These are phyloP conservation scores for Marasmius fiardii DNA, from an alignment of 1,284 basidiomycete species.

Conservation along the genomic window DNA sequence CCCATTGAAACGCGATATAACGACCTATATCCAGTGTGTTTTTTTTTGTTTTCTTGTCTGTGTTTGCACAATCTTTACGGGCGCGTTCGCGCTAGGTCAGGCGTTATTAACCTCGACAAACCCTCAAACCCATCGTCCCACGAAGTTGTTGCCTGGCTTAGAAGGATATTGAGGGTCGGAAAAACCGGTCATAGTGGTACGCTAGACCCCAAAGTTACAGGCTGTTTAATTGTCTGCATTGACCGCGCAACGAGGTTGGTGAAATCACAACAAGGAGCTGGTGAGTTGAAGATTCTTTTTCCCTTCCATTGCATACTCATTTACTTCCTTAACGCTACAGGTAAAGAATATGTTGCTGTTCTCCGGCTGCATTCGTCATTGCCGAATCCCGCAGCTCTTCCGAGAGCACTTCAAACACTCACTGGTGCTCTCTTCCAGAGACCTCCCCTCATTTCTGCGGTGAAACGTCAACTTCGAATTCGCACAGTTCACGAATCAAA, in stretches of 20 bases:
- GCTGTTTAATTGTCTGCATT: slow-evolving; percentile 98
- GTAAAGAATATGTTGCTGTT: slow-evolving; percentile 99
- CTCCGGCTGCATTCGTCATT: slow-evolving; percentile 88
- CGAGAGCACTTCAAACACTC: slow-evolving; percentile 93
- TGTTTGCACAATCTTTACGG: slow-evolving; percentile 7
- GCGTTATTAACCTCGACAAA: slow-evolving; percentile 99
- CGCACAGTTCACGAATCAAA: slow-evolving; percentile 98
- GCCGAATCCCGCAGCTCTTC: slow-evolving; percentile 80
- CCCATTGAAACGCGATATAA: slow-evolving; percentile 92
- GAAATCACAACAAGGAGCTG: slow-evolving; percentile 96
- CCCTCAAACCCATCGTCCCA: slow-evolving; percentile 99
- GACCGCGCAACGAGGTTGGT: slow-evolving; percentile 99
- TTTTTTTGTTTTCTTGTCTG: slow-evolving; percentile 2
- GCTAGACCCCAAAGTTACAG: slow-evolving; percentile 98
- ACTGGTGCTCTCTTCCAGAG: slow-evolving; percentile 99
- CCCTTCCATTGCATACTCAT: slow-evolving; percentile 8
- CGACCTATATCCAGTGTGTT: slow-evolving; percentile 83
- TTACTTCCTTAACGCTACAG: no score
- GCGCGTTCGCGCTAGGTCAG: slow-evolving; percentile 57
- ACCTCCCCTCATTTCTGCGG: slow-evolving; percentile 97
- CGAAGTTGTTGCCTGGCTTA: slow-evolving; percentile 99
- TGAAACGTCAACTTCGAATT: slow-evolving; percentile 97
- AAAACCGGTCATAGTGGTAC: slow-evolving; percentile 99
- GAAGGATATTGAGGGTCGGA: slow-evolving; percentile 93
- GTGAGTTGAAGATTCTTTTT: slow-evolving; percentile 35